A percentile compares a stretch with the other conserved stretches of the same genome.
These are phyloP conservation scores for Lactarius psammicola DNA, from an alignment of 768 basidiomycete genomes.

Conservation along the genomic window DNA sequence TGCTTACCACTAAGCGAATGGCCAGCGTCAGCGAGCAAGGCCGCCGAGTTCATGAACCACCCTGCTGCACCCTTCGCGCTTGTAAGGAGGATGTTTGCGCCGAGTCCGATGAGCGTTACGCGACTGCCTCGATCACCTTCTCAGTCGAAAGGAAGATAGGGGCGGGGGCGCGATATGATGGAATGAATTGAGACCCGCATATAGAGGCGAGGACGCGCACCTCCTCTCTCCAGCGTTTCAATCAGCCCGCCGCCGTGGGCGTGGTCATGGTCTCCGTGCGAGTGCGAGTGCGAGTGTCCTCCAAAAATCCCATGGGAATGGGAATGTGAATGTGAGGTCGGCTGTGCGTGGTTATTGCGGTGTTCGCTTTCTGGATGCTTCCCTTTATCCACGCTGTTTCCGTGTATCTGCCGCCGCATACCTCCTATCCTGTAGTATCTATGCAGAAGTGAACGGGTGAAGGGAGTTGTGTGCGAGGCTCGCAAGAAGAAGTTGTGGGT, in stretches of 20 bases:
- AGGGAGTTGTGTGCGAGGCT: neutral
- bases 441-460: neutral
- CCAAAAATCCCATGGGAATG: slow-evolving; percentile 27
- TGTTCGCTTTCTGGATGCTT: slow-evolving; percentile 3
- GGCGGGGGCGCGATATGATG: neutral
- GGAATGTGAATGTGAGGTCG: slow-evolving; percentile 13
- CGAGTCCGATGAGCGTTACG: slow-evolving; percentile 83
- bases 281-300: slow-evolving; percentile 28
- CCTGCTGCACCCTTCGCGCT: slow-evolving; percentile 84
- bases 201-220: slow-evolving; percentile 12
- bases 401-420: slow-evolving; percentile 17
- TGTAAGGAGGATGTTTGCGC: slow-evolving; percentile 80
- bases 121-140: slow-evolving; percentile 77
- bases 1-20: slow-evolving; percentile 82
- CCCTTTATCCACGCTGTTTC: slow-evolving; percentile 10
- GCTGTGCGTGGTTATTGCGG: neutral
- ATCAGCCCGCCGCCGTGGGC: slow-evolving; percentile 23
- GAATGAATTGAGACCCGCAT: neutral
- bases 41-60: slow-evolving; percentile 86
- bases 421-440: slow-evolving; percentile 7
- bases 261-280: slow-evolving; percentile 14
- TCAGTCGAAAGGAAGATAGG: slow-evolving; percentile 3
- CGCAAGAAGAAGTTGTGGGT: neutral
- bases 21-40: slow-evolving; percentile 89
- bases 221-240: slow-evolving; percentile 26